phyloP scores from a whole-genome alignment of 2,329 filamentous ascomycete species.

The Fusarium neocosmosporiellum region DNA sequence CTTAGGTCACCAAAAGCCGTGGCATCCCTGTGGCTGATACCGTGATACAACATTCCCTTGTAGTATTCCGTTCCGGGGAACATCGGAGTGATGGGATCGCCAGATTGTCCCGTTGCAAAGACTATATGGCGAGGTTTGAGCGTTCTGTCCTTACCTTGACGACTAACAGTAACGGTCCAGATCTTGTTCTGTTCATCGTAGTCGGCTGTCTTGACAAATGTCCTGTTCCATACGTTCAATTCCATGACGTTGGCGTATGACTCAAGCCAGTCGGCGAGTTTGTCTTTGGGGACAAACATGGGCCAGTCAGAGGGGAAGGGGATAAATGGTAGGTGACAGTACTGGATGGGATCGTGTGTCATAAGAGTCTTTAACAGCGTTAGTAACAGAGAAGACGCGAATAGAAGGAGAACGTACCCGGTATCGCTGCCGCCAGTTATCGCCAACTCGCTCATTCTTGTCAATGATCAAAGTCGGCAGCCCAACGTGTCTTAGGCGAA shows the following conservation, averaged over 20 bases:
- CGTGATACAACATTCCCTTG: slow-evolving; percentile 36
- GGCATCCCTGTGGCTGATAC: slow-evolving; percentile 45
- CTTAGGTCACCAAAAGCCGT: slow-evolving; percentile 23
- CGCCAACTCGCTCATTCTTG: slow-evolving; percentile 56
- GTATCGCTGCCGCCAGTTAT: slow-evolving; percentile 64
- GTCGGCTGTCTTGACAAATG: slow-evolving; percentile 50
- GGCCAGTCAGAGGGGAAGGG: slow-evolving; percentile 41
- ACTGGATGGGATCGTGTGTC: slow-evolving; percentile 34
- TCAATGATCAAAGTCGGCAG: slow-evolving; percentile 55
- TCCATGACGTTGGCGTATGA: slow-evolving; percentile 60
- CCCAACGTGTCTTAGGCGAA: slow-evolving; percentile 42
- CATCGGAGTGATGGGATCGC: slow-evolving; percentile 7
- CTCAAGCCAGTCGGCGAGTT: slow-evolving; percentile 61
- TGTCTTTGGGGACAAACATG: slow-evolving; percentile 55
- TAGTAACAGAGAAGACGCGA: accelerated
- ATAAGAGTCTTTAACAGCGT: slow-evolving; percentile 28
- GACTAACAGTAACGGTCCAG: slow-evolving; percentile 2
- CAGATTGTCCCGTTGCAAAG: slow-evolving; percentile 18
- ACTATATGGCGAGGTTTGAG: slow-evolving; percentile 10
- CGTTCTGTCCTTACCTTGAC: not conserved
- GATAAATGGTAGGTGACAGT: slow-evolving; percentile 39
- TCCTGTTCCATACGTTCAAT: slow-evolving; percentile 58
- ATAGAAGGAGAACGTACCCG: slow-evolving; percentile 24
- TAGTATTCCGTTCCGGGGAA: slow-evolving; percentile 14
- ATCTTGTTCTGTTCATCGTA: slow-evolving; percentile 48